Conservation (phyloP, 257 asterid species). For the Gentiana straminea region DNA sequence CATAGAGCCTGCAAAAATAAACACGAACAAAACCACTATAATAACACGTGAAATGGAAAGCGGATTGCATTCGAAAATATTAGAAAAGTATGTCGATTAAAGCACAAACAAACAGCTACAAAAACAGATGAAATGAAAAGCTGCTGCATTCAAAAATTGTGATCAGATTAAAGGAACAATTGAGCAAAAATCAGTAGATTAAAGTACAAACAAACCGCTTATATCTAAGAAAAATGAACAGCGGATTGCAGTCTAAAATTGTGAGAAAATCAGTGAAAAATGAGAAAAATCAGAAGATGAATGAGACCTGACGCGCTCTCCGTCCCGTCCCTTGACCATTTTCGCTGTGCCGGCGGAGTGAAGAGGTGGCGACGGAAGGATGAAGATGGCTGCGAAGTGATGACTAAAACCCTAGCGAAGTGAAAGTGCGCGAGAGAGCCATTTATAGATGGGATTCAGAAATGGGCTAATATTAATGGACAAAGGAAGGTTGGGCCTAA, state of each 20-base stretch:
- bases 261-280: not conserved
- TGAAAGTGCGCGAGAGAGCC: not conserved
- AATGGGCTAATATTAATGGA: not conserved
- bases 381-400: not conserved
- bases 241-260: not conserved
- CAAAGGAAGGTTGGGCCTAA: not conserved
- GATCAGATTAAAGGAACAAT: too few species aligned
- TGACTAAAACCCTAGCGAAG: slow-evolving; percentile 20
- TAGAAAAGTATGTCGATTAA: not conserved
- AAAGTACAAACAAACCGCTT: too few species aligned
- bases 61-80: too few species aligned
- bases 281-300: not conserved
- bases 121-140: too few species aligned
- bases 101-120: too few species aligned
- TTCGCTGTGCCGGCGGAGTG: slow-evolving; percentile 3
- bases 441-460: not conserved
- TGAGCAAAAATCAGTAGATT: too few species aligned
- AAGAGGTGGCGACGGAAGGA: not conserved
- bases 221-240: too few species aligned
- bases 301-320: slow-evolving; percentile 51
- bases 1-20: slow-evolving; percentile 26
- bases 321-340: slow-evolving; percentile 69
- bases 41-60: not conserved
- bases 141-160: too few species aligned
- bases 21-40: not conserved